These are phyloP conservation scores for Colletotrichum sp. DNA, from an alignment of 2,329 filamentous ascomycete species.

Conservation along the genomic window DNA sequence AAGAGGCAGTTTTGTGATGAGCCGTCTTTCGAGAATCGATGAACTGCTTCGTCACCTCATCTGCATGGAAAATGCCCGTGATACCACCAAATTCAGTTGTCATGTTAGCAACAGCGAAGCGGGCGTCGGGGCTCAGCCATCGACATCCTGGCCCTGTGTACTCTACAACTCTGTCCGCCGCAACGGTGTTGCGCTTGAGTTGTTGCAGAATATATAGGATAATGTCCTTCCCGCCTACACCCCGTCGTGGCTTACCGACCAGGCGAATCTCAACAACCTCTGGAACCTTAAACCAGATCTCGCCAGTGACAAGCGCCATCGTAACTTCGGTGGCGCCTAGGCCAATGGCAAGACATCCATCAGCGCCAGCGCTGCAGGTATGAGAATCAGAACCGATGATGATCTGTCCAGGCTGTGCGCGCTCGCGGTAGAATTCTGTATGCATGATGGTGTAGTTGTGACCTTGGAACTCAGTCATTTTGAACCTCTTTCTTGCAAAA, in stretches of 20 bases:
- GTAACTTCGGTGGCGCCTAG: constrained; percentile 42
- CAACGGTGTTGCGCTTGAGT: constrained; percentile 42
- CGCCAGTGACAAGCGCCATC: constrained; percentile 38
- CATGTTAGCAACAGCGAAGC: constrained; percentile 43
- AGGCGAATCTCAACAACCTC: constrained; percentile 37
- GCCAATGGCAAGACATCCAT: constrained; percentile 39
- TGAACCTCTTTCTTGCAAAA: constrained; percentile 8
- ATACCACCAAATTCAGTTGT: constrained; percentile 45
- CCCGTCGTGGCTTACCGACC: constrained; percentile 31
- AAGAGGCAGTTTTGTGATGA: constrained; percentile 32
- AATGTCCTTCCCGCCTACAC: constrained; percentile 42
- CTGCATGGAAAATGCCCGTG: constrained; percentile 44
- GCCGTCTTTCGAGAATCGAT: constrained; percentile 35
- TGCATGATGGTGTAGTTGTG: constrained; percentile 43
- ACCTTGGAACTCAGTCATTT: constrained; percentile 30
- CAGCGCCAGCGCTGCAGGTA: constrained; percentile 39
- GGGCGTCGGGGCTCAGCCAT: constrained; percentile 37
- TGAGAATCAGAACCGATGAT: constrained; percentile 42
- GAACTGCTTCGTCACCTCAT: constrained; percentile 37
- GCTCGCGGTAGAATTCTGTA: constrained; percentile 41
- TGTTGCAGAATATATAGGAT: constrained; percentile 40
- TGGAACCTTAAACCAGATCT: constrained; percentile 44
- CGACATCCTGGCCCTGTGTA: constrained; percentile 35
- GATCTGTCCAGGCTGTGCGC: constrained; percentile 41
- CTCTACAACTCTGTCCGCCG: constrained; percentile 41